Percentiles rank a stretch among this genome's conserved stretches.
phyloP scores from a whole-genome alignment of 768 basidiomycete genomes.

The Pulveroboletus ravenelii region DNA sequence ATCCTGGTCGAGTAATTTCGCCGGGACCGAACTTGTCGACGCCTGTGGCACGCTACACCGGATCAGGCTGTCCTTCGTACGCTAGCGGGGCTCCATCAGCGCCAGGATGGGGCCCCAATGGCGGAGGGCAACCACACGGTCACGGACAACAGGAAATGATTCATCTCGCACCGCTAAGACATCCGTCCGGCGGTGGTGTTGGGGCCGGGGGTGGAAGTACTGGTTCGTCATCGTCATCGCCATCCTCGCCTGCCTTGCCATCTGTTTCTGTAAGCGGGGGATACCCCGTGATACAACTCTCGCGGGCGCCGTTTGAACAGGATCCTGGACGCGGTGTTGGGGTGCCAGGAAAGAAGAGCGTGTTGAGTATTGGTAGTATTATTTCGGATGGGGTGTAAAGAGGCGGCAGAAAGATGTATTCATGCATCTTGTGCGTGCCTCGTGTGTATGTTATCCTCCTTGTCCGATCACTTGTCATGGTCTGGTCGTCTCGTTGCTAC shows the following conservation, averaged over 20 bases:
- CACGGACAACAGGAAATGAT: slow-evolving; percentile 31
- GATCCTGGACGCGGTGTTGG: slow-evolving; percentile 23
- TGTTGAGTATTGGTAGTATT: slow-evolving; percentile 66
- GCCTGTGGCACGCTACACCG: slow-evolving; percentile 14
- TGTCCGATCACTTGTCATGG: neutral
- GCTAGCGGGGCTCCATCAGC: neutral
- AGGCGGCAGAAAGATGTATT: neutral
- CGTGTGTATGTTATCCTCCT: slow-evolving; percentile 2
- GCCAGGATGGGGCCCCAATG: slow-evolving; percentile 18
- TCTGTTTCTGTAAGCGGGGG: slow-evolving; percentile 12
- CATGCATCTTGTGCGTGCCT: neutral
- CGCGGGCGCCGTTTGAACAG: slow-evolving; percentile 30
- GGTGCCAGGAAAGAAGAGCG: slow-evolving; percentile 51
- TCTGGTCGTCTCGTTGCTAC: neutral
- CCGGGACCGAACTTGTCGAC: slow-evolving; percentile 17
- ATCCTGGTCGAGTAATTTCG: slow-evolving; percentile 14
- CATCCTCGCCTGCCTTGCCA: slow-evolving; percentile 27
- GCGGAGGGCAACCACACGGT: slow-evolving; percentile 11
- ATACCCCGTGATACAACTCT: slow-evolving; percentile 29
- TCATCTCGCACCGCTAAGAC: slow-evolving; percentile 33
- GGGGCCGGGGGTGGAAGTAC: slow-evolving; percentile 7
- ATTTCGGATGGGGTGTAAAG: slow-evolving; percentile 45
- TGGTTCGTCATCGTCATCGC: slow-evolving; percentile 23
- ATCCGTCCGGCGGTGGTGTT: slow-evolving; percentile 7
- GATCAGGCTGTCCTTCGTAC: slow-evolving; percentile 6